phyloP scores from a whole-genome alignment of 2,329 filamentous ascomycete genomes.

The Talaromyces amestolkiae region DNA sequence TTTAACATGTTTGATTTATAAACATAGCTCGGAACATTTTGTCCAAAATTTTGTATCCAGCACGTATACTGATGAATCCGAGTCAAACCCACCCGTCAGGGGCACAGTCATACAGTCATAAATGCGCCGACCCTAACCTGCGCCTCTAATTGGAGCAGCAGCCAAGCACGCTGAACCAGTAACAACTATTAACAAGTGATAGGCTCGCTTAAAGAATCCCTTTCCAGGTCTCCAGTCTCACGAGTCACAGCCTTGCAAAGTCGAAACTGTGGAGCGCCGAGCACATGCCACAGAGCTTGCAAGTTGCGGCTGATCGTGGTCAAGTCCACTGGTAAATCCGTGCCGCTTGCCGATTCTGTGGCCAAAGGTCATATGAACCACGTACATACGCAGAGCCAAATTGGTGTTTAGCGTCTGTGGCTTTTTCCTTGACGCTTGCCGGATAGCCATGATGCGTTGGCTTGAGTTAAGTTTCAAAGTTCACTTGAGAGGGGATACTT shows the following conservation, averaged over 20 bases:
- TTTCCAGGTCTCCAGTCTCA: not conserved
- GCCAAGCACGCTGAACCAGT: not conserved
- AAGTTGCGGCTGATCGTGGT: not conserved
- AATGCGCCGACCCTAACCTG: not conserved
- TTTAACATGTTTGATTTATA: not conserved
- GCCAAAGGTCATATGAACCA: not conserved
- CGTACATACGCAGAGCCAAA: not conserved
- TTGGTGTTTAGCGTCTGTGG: not conserved
- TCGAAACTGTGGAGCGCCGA: not conserved
- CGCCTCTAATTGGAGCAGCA: not conserved
- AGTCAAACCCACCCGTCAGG: slow-evolving; percentile 1
- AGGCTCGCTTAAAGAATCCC: not conserved
- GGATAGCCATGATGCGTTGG: not conserved
- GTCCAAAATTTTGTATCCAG: not conserved
- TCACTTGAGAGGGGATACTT: not conserved
- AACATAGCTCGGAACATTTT: not conserved
- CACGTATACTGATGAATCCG: not conserved
- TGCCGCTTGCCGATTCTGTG: not conserved
- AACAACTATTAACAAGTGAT: not conserved
- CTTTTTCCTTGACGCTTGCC: not conserved
- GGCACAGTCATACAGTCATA: not conserved
- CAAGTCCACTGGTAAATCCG: not conserved
- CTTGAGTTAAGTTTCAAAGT: not conserved
- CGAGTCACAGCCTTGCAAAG: not conserved
- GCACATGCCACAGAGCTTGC: not conserved